Evolutionary conservation across 2,329 filamentous ascomycete genomes (phyloP).

Genomic region (Fusarium illudens): DNA sequence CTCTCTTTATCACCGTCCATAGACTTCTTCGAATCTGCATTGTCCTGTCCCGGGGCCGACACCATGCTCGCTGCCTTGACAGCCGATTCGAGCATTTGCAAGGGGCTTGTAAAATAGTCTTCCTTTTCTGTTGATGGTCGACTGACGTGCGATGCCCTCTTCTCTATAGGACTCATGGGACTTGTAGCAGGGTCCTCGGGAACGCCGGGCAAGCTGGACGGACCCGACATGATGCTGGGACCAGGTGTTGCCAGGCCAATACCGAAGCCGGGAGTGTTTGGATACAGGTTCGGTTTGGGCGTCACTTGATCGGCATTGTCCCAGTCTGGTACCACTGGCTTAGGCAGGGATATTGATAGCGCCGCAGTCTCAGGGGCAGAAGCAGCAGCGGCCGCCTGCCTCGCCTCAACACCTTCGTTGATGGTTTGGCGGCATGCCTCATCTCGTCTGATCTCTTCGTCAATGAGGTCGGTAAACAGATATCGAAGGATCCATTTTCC

Average conservation of each 20-base stretch:
- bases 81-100: slow-evolving; percentile 57
- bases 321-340: slow-evolving; percentile 47
- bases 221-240: slow-evolving; percentile 36
- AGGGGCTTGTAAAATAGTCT: slow-evolving; percentile 80
- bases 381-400: slow-evolving; percentile 54
- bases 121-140: slow-evolving; percentile 70
- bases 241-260: slow-evolving; percentile 81
- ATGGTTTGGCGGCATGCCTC: slow-evolving; percentile 75
- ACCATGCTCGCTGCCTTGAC: slow-evolving; percentile 59
- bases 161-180: slow-evolving; percentile 60
- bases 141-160: slow-evolving; percentile 63
- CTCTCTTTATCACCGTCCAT: slow-evolving; percentile 58
- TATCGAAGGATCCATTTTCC: slow-evolving; percentile 97
- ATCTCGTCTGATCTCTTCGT: slow-evolving; percentile 89
- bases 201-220: slow-evolving; percentile 54
- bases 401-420: slow-evolving; percentile 68
- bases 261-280: slow-evolving; percentile 77
- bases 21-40: slow-evolving; percentile 59
- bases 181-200: slow-evolving; percentile 57
- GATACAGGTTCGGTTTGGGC: slow-evolving; percentile 71
- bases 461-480: slow-evolving; percentile 86
- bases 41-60: slow-evolving; percentile 54
- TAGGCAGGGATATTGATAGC: slow-evolving; percentile 62
- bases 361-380: slow-evolving; percentile 63
- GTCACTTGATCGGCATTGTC: slow-evolving; percentile 58